These are phyloP conservation scores for Puccinia novopanici DNA, from an alignment of 1,284 basidiomycete genomes.

Conservation along the genomic window DNA sequence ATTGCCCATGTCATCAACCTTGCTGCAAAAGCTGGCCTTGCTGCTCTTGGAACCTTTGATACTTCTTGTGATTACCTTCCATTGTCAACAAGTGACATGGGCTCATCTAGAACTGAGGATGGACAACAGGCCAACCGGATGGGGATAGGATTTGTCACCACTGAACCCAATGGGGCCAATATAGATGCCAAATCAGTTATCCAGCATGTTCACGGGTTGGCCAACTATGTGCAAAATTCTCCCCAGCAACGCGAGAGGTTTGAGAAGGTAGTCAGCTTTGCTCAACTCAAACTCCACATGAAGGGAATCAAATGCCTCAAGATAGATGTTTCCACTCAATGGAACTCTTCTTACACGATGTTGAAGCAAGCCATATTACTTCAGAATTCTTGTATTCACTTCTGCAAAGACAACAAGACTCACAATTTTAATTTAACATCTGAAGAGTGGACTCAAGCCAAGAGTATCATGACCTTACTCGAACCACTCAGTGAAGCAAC, in stretches of 20 bases:
- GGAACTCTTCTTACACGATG: conserved; percentile 6
- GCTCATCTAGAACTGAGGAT: background rate
- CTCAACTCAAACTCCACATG: background rate
- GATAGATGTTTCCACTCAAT: background rate
- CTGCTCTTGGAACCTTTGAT: background rate
- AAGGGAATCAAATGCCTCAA: background rate
- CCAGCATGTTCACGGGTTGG: background rate
- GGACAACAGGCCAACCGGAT: background rate
- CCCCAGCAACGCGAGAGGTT: background rate
- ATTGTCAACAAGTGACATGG: background rate
- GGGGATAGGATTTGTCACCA: background rate
- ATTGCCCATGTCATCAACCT: conserved; percentile 11
- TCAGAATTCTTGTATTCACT: background rate
- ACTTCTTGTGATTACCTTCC: background rate
- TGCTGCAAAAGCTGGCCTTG: background rate
- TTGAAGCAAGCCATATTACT: background rate
- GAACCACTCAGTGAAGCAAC: conserved; percentile 4
- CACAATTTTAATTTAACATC: background rate
- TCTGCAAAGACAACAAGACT: background rate
- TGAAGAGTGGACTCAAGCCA: conserved; percentile 8
- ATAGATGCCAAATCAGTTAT: background rate
- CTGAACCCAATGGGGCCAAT: background rate
- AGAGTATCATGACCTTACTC: background rate
- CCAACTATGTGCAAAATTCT: background rate
- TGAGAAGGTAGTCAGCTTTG: background rate